Evolutionary conservation across 345 rosid species (phyloP).

Genomic region (Syzygium aromaticum): DNA sequence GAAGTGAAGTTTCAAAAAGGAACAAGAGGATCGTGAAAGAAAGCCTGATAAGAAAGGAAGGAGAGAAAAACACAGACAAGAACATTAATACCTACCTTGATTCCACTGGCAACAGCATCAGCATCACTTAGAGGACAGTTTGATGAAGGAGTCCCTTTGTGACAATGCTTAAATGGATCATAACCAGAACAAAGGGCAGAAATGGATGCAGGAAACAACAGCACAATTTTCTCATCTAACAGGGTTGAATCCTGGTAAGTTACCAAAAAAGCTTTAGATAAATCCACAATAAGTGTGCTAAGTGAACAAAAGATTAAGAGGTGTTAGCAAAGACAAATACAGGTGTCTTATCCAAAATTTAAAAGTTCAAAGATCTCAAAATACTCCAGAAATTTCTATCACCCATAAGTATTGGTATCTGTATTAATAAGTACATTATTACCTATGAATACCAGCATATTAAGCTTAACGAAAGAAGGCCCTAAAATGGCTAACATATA

Average conservation of each 20-base stretch:
- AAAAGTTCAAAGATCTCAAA: not conserved
- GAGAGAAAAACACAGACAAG: conserved; percentile 4
- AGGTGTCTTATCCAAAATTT: not conserved
- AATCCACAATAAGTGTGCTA: not conserved
- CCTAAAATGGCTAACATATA: not conserved
- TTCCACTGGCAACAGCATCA: conserved; percentile 37
- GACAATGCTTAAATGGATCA: conserved; percentile 30
- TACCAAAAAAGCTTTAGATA: not conserved
- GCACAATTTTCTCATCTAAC: conserved; percentile 40
- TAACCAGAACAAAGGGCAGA: conserved; percentile 74
- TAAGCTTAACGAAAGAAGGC: not conserved
- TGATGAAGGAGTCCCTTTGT: conserved; percentile 21
- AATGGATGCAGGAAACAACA: conserved; percentile 70
- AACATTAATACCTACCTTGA: conserved; percentile 29
- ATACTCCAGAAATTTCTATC: not conserved
- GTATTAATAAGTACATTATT: not conserved
- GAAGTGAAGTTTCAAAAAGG: conserved; percentile 9
- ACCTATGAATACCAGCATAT: not conserved
- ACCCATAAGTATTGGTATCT: not conserved
- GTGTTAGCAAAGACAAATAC: not conserved
- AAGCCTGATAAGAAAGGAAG: not conserved
- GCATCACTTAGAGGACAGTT: conserved; percentile 20
- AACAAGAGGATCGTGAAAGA: not conserved
- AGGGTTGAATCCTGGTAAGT: conserved; percentile 38
- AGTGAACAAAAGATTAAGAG: not conserved